phyloP scores from a whole-genome alignment of 306 rosid species.

The Biancaea sappan region DNA sequence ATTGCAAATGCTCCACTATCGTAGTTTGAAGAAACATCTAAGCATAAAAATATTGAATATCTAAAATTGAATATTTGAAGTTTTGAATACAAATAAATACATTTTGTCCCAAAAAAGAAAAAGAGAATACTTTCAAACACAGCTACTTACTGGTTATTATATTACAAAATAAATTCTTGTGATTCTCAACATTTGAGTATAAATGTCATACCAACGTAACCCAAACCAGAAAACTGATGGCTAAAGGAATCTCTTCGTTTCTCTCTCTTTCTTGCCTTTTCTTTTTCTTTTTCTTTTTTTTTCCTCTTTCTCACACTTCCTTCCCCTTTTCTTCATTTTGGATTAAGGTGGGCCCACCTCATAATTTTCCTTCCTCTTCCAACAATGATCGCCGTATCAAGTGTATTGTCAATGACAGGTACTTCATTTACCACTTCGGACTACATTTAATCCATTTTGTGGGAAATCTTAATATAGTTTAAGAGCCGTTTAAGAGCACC shows the following conservation, averaged over 20 bases:
- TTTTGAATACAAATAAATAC: background rate
- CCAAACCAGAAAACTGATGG: conserved; percentile 27
- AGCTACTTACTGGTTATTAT: too few species aligned
- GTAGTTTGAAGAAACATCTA: background rate
- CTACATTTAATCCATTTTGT: conserved; percentile 47
- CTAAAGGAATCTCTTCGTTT: conserved; percentile 14
- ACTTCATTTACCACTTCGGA: conserved; percentile 13
- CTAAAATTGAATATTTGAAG: background rate
- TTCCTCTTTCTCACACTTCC: background rate
- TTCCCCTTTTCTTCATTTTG: background rate
- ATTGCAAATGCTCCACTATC: background rate
- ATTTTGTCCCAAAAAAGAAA: too few species aligned
- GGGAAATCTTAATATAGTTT: conserved; percentile 77
- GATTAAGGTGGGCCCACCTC: background rate
- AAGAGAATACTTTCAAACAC: too few species aligned
- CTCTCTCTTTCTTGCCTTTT: background rate
- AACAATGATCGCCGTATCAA: conserved; percentile 1
- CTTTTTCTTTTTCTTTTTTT: background rate
- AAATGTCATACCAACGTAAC: too few species aligned
- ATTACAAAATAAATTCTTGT: too few species aligned
- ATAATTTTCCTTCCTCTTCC: conserved; percentile 29
- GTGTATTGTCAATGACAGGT: background rate
- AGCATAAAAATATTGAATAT: background rate
- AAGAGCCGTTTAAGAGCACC: conserved; percentile 77
- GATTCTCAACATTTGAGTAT: too few species aligned